Evolutionary conservation across 768 basidiomycete species (phyloP).

Genomic region (Boletellus ananiceps): DNA sequence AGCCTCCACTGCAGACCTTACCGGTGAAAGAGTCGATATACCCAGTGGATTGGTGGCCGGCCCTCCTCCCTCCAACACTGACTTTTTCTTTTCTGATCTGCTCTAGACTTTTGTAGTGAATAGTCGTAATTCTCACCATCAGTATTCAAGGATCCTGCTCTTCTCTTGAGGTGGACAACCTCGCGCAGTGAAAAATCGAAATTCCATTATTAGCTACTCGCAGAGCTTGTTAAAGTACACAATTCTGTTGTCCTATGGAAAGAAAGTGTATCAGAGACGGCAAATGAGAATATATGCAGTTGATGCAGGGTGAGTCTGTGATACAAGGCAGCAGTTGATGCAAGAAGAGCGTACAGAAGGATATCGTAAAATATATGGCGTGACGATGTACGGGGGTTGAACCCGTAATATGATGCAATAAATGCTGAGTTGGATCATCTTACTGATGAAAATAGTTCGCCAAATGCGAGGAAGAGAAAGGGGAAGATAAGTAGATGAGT

Average conservation of each 20-base stretch:
- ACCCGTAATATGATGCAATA: slow-evolving; percentile 54
- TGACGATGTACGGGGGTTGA: slow-evolving; percentile 75
- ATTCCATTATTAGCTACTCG: slow-evolving; percentile 22
- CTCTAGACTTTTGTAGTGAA: slow-evolving; percentile 20
- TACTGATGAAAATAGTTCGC: not conserved
- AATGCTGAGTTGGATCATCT: slow-evolving; percentile 29
- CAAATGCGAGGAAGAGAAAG: not conserved
- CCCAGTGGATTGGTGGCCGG: slow-evolving; percentile 76
- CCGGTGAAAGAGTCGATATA: slow-evolving; percentile 86
- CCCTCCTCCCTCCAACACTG: slow-evolving; percentile 70
- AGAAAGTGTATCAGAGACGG: slow-evolving; percentile 10
- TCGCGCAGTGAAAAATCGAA: slow-evolving; percentile 8
- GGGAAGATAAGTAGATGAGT: not conserved
- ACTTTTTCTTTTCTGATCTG: slow-evolving; percentile 82
- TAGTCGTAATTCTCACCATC: slow-evolving; percentile 7
- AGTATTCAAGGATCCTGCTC: slow-evolving; percentile 2
- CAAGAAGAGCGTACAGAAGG: slow-evolving; percentile 9
- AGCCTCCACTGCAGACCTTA: slow-evolving; percentile 56
- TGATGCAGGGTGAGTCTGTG: slow-evolving; percentile 43
- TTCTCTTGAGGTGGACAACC: not conserved
- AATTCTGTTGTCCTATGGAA: slow-evolving; percentile 13
- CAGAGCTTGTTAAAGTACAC: slow-evolving; percentile 22
- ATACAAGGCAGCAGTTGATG: slow-evolving; percentile 30
- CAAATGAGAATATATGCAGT: slow-evolving; percentile 43
- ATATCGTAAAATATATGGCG: slow-evolving; percentile 21